Conservation (phyloP, 768 basidiomycete species). For the Mycena rosella region DNA sequence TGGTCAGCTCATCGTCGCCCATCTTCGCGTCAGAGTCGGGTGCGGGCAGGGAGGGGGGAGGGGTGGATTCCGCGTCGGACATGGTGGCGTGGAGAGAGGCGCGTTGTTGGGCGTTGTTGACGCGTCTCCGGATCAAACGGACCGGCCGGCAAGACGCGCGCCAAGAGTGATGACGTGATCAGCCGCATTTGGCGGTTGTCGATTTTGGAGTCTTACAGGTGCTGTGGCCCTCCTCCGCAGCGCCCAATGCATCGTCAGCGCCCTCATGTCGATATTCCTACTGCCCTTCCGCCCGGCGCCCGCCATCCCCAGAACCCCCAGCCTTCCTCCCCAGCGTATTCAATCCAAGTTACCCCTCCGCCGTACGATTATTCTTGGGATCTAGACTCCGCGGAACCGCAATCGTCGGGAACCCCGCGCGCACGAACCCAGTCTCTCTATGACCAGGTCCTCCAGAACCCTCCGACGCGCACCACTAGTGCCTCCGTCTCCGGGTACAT, state of each 20-base stretch:
- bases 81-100: slow-evolving; percentile 18
- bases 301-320: slow-evolving; percentile 18
- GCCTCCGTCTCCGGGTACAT: slow-evolving; percentile 47
- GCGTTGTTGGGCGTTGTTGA: slow-evolving; percentile 28
- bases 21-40: too few relatives aligned
- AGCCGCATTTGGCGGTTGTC: too few relatives aligned
- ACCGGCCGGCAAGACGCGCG: too few relatives aligned
- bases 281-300: slow-evolving; percentile 21
- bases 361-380: slow-evolving; percentile 29
- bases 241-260: slow-evolving; percentile 10
- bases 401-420: slow-evolving; percentile 40
- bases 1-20: too few relatives aligned
- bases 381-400: slow-evolving; percentile 24
- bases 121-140: background rate
- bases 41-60: too few relatives aligned
- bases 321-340: slow-evolving; percentile 26
- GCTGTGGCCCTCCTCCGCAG: slow-evolving; percentile 10
- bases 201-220: too few relatives aligned
- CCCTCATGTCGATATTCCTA: slow-evolving; percentile 29
- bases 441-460: slow-evolving; percentile 41
- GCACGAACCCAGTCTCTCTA: slow-evolving; percentile 51
- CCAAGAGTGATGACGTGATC: too few relatives aligned
- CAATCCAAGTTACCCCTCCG: slow-evolving; percentile 38
- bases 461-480: slow-evolving; percentile 55
- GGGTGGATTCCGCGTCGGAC: slow-evolving; percentile 47